Percentiles rank a stretch among this genome's conserved stretches.
These are phyloP conservation scores for Botrytis pseudocinerea DNA, from an alignment of 2,329 filamentous ascomycete species.

Conservation along the genomic window DNA sequence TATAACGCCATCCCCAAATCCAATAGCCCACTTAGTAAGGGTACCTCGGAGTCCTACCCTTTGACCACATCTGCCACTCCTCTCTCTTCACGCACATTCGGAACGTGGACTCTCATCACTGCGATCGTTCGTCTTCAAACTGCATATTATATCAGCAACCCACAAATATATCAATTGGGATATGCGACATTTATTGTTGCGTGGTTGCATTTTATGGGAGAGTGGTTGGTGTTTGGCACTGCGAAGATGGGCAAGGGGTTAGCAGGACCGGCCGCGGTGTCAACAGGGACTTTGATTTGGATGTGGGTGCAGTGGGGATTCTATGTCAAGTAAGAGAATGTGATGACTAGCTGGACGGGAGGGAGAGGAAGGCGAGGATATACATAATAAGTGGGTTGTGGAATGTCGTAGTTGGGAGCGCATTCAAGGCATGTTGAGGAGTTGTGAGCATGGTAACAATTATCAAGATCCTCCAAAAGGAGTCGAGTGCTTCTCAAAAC, in stretches of 20 bases:
- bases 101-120: constrained; percentile 68
- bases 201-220: constrained; percentile 59
- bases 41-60: constrained; percentile 55
- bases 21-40: constrained; percentile 48
- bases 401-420: neutral
- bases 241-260: constrained; percentile 63
- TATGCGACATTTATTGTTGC: constrained; percentile 65
- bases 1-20: constrained; percentile 53
- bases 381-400: neutral
- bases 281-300: constrained; percentile 54
- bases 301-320: constrained; percentile 67
- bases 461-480: neutral
- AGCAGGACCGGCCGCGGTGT: constrained; percentile 55
- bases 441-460: neutral
- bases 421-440: neutral
- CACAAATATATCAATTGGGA: constrained; percentile 61
- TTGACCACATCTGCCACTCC: constrained; percentile 70
- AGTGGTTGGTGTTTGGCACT: constrained; percentile 78
- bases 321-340: constrained; percentile 55
- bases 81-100: constrained; percentile 77
- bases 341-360: neutral
- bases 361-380: neutral
- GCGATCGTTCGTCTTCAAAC: constrained; percentile 63
- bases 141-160: constrained; percentile 64
- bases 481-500: neutral